phyloP scores from a whole-genome alignment of 345 rosid genomes.

The Sisymbrium altissimum region DNA sequence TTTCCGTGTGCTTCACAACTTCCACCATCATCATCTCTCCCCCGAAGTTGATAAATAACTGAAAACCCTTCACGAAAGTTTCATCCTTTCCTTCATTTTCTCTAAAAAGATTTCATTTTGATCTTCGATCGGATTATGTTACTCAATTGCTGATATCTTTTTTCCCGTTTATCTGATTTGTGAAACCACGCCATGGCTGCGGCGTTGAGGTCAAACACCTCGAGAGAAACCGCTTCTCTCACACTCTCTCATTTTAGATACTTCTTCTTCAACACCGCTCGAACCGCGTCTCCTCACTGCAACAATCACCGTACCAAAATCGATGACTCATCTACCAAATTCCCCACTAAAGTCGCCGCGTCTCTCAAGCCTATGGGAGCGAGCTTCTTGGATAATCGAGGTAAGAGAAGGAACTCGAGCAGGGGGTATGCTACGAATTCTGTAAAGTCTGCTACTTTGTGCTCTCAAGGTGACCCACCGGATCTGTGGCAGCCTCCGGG shows the following conservation, averaged over 20 bases:
- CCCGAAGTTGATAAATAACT: neutral
- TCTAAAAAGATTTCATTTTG: neutral
- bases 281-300: slow-evolving; percentile 36
- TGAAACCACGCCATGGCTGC: slow-evolving; percentile 53
- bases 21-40: neutral
- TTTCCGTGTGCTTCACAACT: slow-evolving; percentile 35
- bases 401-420: slow-evolving; percentile 20
- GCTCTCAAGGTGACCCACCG: slow-evolving; percentile 86
- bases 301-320: slow-evolving; percentile 39
- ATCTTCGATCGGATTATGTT: slow-evolving; percentile 24
- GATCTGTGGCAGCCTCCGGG: slow-evolving; percentile 99
- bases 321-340: slow-evolving; percentile 45
- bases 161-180: neutral
- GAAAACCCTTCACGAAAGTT: too few relatives aligned
- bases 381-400: slow-evolving; percentile 37
- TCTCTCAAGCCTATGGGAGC: slow-evolving; percentile 59
- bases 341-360: slow-evolving; percentile 47
- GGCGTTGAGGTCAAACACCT: slow-evolving; percentile 63
- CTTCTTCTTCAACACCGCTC: slow-evolving; percentile 54
- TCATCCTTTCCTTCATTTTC: neutral
- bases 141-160: slow-evolving; percentile 1
- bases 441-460: slow-evolving; percentile 24
- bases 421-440: slow-evolving; percentile 28
- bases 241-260: slow-evolving; percentile 63
- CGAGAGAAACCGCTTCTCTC: slow-evolving; percentile 56